Percentiles rank a stretch among this genome's conserved stretches.
phyloP scores from a whole-genome alignment of 352 stramenopile genomes.

The Peronospora farinosa region DNA sequence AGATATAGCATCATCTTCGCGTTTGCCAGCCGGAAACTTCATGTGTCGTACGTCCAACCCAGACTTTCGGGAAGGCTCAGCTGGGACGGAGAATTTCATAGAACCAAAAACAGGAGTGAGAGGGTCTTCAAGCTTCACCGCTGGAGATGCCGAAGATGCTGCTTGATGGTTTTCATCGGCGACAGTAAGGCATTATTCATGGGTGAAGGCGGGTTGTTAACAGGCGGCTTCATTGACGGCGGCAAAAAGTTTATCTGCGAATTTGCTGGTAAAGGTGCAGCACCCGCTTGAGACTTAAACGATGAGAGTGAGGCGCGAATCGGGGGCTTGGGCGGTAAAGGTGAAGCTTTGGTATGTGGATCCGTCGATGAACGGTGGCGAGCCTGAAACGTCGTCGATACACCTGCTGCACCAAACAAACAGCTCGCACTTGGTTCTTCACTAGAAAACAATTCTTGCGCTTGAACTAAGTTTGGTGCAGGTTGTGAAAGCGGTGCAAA shows the following conservation, averaged over 20 bases:
- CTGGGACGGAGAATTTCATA: constrained; percentile 17
- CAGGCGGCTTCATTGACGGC: constrained; percentile 11
- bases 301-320: constrained; percentile 3
- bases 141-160: constrained; percentile 15
- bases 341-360: neutral
- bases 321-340: constrained; percentile 10
- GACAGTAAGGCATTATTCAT: constrained; percentile 11
- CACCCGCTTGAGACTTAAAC: constrained; percentile 2
- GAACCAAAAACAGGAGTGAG: constrained; percentile 12
- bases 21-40: constrained; percentile 21
- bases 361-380: constrained; percentile 1
- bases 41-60: constrained; percentile 22
- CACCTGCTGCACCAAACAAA: constrained; percentile 29
- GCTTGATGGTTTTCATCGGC: constrained; percentile 10
- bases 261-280: constrained; percentile 7
- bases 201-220: neutral
- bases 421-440: constrained; percentile 28
- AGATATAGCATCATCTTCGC: constrained; percentile 30
- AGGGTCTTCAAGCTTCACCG: constrained; percentile 18
- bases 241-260: constrained; percentile 1
- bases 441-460: constrained; percentile 33
- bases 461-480: constrained; percentile 18
- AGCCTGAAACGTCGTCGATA: constrained; percentile 9
- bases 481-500: constrained; percentile 5
- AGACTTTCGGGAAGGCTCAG: constrained; percentile 22